phyloP scores from a whole-genome alignment of 768 basidiomycete species.

The Grammothele lineata region DNA sequence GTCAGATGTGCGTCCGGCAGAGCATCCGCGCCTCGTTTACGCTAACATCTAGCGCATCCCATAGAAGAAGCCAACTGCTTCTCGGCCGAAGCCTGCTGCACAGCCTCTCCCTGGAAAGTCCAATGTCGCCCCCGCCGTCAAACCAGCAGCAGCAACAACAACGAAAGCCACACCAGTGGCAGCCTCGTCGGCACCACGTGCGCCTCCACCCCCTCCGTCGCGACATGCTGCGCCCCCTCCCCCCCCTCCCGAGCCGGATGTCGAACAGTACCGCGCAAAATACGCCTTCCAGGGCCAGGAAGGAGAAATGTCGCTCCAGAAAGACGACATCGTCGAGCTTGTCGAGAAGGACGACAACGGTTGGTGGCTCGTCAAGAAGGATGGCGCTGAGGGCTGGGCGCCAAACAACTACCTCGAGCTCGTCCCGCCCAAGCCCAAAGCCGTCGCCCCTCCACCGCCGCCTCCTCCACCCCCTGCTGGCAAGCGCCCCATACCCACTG shows the following conservation, averaged over 20 bases:
- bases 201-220: conserved; percentile 39
- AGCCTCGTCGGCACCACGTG: conserved; percentile 36
- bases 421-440: conserved; percentile 60
- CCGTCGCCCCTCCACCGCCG: conserved; percentile 65
- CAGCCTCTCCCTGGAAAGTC: conserved; percentile 62
- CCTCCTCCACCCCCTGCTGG: conserved; percentile 51
- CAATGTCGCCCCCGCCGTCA: conserved; percentile 32
- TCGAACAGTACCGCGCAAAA: conserved; percentile 79
- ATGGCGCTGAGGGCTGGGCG: conserved; percentile 85
- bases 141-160: conserved; percentile 30
- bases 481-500: conserved; percentile 27
- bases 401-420: conserved; percentile 91
- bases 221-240: conserved; percentile 37
- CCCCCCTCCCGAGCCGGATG: conserved; percentile 52
- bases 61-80: conserved; percentile 43
- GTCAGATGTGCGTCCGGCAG: conserved; percentile 37
- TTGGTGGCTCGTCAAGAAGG: conserved; percentile 96
- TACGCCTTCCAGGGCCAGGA: conserved; percentile 92
- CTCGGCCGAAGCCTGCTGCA: conserved; percentile 50
- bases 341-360: conserved; percentile 92
- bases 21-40: too few species aligned
- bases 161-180: conserved; percentile 33
- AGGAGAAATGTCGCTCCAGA: conserved; percentile 85
- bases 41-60: too few species aligned
- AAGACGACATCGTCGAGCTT: conserved; percentile 90